Conservation (phyloP, 345 rosid species). For the Linum trigynum region DNA sequence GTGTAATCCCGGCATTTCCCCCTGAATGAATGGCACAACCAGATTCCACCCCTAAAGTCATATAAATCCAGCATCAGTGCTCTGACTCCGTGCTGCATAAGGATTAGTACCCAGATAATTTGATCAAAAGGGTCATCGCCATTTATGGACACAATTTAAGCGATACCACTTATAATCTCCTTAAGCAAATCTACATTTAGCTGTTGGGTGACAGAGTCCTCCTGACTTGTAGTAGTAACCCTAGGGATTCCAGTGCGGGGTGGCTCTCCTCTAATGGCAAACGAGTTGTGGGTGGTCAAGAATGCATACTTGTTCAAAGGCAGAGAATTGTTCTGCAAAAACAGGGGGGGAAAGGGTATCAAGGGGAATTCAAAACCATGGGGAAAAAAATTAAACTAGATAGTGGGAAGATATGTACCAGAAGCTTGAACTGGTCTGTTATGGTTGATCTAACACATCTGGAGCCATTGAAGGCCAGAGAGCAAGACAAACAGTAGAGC, state of each 20-base stretch:
- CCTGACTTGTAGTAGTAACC: slow-evolving; percentile 24
- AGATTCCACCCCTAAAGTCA: slow-evolving; percentile 1
- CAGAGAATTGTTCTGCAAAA: slow-evolving; percentile 35
- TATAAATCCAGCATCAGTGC: slow-evolving; percentile 5
- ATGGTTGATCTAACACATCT: slow-evolving; percentile 34
- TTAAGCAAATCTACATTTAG: slow-evolving; percentile 14
- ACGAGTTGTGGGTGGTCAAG: slow-evolving; percentile 53
- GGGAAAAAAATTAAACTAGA: neutral
- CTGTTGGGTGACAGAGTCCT: slow-evolving; percentile 24
- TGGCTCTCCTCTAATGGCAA: slow-evolving; percentile 32
- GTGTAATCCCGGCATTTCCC: slow-evolving; percentile 4
- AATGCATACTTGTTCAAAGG: slow-evolving; percentile 54
- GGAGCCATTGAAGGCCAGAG: slow-evolving; percentile 11
- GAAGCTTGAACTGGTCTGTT: slow-evolving; percentile 33
- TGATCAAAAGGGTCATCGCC: neutral
- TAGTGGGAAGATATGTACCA: slow-evolving; percentile 13
- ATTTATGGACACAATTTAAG: neutral
- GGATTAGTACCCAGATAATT: neutral
- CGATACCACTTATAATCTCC: neutral
- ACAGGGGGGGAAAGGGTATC: neutral
- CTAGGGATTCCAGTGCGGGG: slow-evolving; percentile 16
- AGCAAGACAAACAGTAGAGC: slow-evolving; percentile 30
- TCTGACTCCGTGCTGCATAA: slow-evolving; percentile 5
- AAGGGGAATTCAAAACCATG: too few relatives aligned
- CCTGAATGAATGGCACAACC: slow-evolving; percentile 8